Evolutionary conservation across 768 basidiomycete species (phyloP).

Genomic region (Glaciozyma martinii): DNA sequence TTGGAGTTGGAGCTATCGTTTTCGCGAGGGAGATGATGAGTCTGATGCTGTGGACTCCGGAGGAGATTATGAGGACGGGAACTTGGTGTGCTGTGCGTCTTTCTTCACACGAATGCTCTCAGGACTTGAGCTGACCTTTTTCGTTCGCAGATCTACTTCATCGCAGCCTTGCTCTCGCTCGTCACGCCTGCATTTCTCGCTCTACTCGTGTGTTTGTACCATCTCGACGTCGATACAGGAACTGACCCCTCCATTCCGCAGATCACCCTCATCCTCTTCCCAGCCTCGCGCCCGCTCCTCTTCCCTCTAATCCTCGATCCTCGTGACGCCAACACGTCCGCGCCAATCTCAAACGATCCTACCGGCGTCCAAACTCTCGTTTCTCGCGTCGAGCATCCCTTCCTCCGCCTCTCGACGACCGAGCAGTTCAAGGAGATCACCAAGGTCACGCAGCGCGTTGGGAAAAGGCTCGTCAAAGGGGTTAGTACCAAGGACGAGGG

Average conservation of each 20-base stretch:
- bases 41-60: slow-evolving; percentile 39
- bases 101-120: background rate
- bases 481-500: slow-evolving; percentile 35
- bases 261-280: slow-evolving; percentile 37
- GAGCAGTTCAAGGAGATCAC: slow-evolving; percentile 39
- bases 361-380: slow-evolving; percentile 41
- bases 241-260: background rate
- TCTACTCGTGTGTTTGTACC: no score
- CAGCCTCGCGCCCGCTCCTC: slow-evolving; percentile 37
- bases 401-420: slow-evolving; percentile 39
- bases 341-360: slow-evolving; percentile 42
- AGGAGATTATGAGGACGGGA: slow-evolving; percentile 37
- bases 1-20: slow-evolving; percentile 39
- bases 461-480: slow-evolving; percentile 26
- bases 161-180: slow-evolving; percentile 36
- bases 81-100: slow-evolving; percentile 34
- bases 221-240: no score
- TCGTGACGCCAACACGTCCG: slow-evolving; percentile 39
- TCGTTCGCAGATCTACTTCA: slow-evolving; percentile 37
- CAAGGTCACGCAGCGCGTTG: no score
- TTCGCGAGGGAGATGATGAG: slow-evolving; percentile 37
- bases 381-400: slow-evolving; percentile 37
- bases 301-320: slow-evolving; percentile 41
- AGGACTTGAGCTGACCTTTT: background rate
- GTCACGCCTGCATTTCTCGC: background rate